Evolutionary conservation across 108 stramenopile species (phyloP).

Genomic region (Discostella stelligeroides): DNA sequence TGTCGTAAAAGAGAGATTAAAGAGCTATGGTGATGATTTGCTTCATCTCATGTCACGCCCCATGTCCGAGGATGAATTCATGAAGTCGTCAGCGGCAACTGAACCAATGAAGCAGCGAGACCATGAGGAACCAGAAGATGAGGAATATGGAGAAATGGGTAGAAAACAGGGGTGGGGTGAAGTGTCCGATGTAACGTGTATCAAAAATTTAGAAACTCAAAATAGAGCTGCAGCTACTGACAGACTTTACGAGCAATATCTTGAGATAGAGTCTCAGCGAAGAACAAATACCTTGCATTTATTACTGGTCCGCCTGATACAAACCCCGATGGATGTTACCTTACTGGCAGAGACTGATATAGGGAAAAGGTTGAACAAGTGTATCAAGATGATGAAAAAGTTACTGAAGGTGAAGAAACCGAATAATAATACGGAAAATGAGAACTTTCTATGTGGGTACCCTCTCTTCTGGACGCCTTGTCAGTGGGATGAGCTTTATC

Average conservation of each 20-base stretch:
- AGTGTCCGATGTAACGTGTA: background rate
- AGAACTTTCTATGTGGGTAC: conserved; percentile 18
- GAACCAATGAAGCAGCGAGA: too few species aligned
- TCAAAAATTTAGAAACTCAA: too few species aligned
- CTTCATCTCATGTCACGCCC: background rate
- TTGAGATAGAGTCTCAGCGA: background rate
- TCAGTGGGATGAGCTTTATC: background rate
- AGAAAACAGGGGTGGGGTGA: background rate
- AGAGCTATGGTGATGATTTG: conserved; percentile 14
- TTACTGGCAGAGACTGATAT: conserved; percentile 35
- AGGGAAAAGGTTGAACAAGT: conserved; percentile 30
- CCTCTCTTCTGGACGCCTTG: background rate
- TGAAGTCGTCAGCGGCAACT: background rate
- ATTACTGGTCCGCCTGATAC: conserved; percentile 2
- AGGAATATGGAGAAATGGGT: background rate
- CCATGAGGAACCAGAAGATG: background rate
- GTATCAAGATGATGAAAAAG: conserved; percentile 26
- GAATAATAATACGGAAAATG: conserved; percentile 3
- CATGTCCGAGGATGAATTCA: background rate
- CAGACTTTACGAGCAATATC: background rate
- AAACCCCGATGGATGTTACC: conserved; percentile 37
- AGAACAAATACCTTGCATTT: background rate
- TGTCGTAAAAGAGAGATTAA: conserved; percentile 1
- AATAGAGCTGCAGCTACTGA: background rate
- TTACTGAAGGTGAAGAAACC: conserved; percentile 9